Evolutionary conservation across 202 grass and related monocot species (phyloP).

Genomic region (Hordeum pubiflorum): DNA sequence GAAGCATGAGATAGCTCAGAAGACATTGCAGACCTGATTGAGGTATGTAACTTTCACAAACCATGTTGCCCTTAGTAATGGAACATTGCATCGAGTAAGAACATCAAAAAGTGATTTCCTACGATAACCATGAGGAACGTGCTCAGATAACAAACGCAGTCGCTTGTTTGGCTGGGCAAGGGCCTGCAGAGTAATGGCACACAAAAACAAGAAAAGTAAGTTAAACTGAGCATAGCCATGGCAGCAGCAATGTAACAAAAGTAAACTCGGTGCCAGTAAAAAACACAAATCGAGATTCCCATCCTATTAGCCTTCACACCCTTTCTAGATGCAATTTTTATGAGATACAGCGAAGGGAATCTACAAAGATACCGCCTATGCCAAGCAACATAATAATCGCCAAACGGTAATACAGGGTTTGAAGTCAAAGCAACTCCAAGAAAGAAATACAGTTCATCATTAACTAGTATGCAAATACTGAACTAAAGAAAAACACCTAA

Average conservation of each 20-base stretch:
- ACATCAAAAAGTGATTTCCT: constrained; percentile 93
- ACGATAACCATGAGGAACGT: constrained; percentile 96
- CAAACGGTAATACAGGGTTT: not conserved
- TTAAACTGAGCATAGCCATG: not conserved
- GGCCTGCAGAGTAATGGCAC: constrained; percentile 40
- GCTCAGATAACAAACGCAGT: constrained; percentile 67
- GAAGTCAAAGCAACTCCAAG: not conserved
- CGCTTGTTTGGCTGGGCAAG: constrained; percentile 78
- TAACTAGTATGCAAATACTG: constrained; percentile 2
- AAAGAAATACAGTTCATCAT: not conserved
- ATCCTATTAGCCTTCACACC: not conserved
- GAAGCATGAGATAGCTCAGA: constrained; percentile 17
- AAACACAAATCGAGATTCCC: constrained; percentile 1
- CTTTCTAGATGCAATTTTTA: constrained; percentile 7
- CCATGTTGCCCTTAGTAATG: constrained; percentile 92
- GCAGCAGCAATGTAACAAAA: constrained; percentile 2
- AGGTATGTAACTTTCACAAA: constrained; percentile 99
- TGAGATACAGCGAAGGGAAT: not conserved
- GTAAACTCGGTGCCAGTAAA: not conserved
- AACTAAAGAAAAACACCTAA: constrained; percentile 12
- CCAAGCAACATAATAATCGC: constrained; percentile 4
- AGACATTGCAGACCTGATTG: constrained; percentile 70
- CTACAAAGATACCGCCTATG: not conserved
- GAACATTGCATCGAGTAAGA: constrained; percentile 82
- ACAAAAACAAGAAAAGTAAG: constrained; percentile 15